Percentiles rank a stretch among this genome's conserved stretches.
Evolutionary conservation across 768 basidiomycete species (phyloP).

Genomic region (Udeniomyces megalosporus): DNA sequence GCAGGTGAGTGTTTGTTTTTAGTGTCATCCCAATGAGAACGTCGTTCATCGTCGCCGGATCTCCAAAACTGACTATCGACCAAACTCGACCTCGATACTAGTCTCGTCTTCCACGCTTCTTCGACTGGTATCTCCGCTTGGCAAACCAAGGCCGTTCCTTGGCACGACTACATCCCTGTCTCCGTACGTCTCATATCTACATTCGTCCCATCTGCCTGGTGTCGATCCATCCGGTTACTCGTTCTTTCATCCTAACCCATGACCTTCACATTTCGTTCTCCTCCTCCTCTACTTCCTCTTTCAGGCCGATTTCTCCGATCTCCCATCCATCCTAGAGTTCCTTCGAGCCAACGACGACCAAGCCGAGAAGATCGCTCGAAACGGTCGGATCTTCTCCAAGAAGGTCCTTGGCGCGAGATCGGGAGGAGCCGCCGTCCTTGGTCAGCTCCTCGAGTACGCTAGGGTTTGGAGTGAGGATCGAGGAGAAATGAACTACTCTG

Average conservation of each 20-base stretch:
- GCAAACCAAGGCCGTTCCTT: constrained; percentile 14
- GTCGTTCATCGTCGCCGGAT: too few species aligned
- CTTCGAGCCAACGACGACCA: constrained; percentile 14
- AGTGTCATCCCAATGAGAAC: too few species aligned
- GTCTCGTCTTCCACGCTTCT: constrained; percentile 5
- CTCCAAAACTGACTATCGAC: too few species aligned
- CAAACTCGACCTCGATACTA: neutral
- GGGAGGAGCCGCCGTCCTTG: neutral
- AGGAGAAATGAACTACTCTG: neutral
- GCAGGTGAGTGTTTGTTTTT: neutral
- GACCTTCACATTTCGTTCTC: neutral
- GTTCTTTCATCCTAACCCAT: too few species aligned
- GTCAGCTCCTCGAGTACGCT: constrained; percentile 7
- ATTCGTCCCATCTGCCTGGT: neutral
- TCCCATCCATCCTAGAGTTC: constrained; percentile 8
- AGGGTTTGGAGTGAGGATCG: constrained; percentile 6
- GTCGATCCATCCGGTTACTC: neutral
- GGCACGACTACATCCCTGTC: constrained; percentile 13
- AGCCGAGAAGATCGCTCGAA: constrained; percentile 5
- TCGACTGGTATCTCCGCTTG: constrained; percentile 6
- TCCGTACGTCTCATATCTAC: neutral
- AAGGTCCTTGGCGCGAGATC: constrained; percentile 5
- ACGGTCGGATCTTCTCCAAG: constrained; percentile 3
- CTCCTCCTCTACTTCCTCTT: neutral
- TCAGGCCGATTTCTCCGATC: constrained; percentile 13